These are phyloP conservation scores for Talaromyces sp. DNA, from an alignment of 2,329 filamentous ascomycete genomes.

Conservation along the genomic window DNA sequence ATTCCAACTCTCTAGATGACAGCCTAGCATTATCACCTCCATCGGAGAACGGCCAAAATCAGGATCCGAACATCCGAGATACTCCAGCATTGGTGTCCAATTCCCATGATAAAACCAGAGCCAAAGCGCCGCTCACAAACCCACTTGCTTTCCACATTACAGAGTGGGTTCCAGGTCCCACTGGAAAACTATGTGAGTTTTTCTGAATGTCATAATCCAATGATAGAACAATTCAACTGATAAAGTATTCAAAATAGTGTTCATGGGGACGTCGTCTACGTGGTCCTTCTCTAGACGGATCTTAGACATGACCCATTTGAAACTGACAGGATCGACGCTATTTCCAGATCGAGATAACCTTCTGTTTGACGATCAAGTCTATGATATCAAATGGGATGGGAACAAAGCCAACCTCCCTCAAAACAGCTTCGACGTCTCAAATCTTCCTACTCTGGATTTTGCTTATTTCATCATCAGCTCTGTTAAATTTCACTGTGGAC, in stretches of 20 bases:
- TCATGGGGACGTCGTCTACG: conserved; percentile 58
- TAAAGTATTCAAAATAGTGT: too few species aligned
- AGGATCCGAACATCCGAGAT: background rate
- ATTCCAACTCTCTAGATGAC: background rate
- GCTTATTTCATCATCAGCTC: conserved; percentile 55
- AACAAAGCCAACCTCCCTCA: conserved; percentile 18
- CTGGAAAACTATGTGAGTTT: background rate
- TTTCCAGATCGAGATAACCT: background rate
- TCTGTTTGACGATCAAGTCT: conserved; percentile 52
- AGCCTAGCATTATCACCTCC: background rate
- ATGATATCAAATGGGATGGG: conserved; percentile 54
- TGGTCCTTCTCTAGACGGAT: conserved; percentile 58
- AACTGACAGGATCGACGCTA: conserved; percentile 36
- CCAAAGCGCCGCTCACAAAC: conserved; percentile 11
- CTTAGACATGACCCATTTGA: conserved; percentile 51
- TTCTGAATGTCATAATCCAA: background rate
- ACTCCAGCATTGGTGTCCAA: background rate
- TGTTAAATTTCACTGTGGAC: conserved; percentile 57
- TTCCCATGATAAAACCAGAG: background rate
- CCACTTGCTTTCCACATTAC: conserved; percentile 14
- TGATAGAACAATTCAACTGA: too few species aligned
- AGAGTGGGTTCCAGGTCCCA: conserved; percentile 10
- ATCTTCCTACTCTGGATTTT: conserved; percentile 53
- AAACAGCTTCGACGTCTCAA: conserved; percentile 28
- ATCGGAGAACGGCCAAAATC: background rate